Conservation (phyloP, 2,329 filamentous ascomycete species). For the Rutstroemia sp. region DNA sequence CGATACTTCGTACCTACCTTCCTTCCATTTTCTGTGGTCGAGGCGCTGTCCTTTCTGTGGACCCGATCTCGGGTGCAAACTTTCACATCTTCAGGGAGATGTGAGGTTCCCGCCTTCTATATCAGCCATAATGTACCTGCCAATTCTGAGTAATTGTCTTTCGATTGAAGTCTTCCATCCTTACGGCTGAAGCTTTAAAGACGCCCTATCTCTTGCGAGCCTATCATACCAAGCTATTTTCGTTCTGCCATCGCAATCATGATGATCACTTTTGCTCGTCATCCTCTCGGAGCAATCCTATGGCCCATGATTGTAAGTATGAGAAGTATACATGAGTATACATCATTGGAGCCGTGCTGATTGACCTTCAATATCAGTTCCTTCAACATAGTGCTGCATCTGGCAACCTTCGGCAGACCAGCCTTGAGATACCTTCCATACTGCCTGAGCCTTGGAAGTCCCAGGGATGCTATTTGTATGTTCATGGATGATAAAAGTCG, state of each 20-base stretch:
- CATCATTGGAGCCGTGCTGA: too few relatives aligned
- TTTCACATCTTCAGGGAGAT: background rate
- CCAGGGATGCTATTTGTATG: slow-evolving; percentile 23
- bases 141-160: too few relatives aligned
- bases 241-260: background rate
- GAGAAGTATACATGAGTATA: too few relatives aligned
- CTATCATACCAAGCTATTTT: background rate
- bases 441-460: slow-evolving; percentile 20
- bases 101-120: background rate
- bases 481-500: background rate
- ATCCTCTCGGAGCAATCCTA: background rate
- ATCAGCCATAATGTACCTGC: background rate
- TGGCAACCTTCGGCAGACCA: background rate
- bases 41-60: background rate
- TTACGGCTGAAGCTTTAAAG: too few relatives aligned
- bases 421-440: slow-evolving; percentile 5
- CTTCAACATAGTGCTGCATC: background rate
- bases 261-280: background rate
- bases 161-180: too few relatives aligned
- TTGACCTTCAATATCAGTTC: background rate
- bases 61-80: background rate
- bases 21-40: background rate
- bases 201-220: too few relatives aligned
- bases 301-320: background rate
- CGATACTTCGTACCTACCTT: too few relatives aligned